Evolutionary conservation across 2,329 filamentous ascomycete species (phyloP).

Genomic region (Fusarium ambrosium): DNA sequence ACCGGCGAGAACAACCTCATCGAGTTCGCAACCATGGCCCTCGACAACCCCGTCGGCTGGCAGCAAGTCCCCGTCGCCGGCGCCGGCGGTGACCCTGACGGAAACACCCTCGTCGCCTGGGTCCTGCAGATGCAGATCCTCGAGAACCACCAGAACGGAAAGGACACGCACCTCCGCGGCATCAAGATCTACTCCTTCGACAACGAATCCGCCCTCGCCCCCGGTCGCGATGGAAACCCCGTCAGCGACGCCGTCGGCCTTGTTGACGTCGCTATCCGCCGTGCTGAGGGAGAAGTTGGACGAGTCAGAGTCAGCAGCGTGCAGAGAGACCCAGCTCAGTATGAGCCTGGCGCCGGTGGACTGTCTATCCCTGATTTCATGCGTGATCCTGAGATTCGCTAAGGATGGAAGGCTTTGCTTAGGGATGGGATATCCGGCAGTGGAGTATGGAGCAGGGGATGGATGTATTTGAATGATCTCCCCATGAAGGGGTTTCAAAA

Average conservation of each 20-base stretch:
- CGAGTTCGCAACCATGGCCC: conserved; percentile 84
- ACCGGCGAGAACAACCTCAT: conserved; percentile 93
- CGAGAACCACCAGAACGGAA: conserved; percentile 99
- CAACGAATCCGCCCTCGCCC: conserved; percentile 60
- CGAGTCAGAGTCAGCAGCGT: conserved; percentile 47
- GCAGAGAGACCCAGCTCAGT: conserved; percentile 47
- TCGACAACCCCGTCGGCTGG: conserved; percentile 88
- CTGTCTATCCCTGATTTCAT: conserved; percentile 58
- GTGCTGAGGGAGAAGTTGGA: conserved; percentile 12
- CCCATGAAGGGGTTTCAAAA: conserved; percentile 1
- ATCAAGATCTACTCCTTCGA: conserved; percentile 84
- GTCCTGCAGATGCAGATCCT: conserved; percentile 91
- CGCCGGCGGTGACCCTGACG: conserved; percentile 71
- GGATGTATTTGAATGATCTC: conserved; percentile 22
- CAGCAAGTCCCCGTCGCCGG: conserved; percentile 79
- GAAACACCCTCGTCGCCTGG: conserved; percentile 85
- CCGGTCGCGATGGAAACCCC: conserved; percentile 54
- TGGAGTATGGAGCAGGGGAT: conserved; percentile 25
- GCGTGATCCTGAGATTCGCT: conserved; percentile 59
- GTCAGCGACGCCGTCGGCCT: conserved; percentile 48
- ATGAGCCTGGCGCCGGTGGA: conserved; percentile 53
- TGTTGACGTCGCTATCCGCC: conserved; percentile 38
- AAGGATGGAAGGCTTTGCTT: conserved; percentile 19
- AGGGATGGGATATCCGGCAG: background rate
- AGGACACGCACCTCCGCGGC: conserved; percentile 96